A percentile compares a stretch with the other conserved stretches of the same genome.
phyloP scores from a whole-genome alignment of 2,329 filamentous ascomycete species.

The Neurospora sp. region DNA sequence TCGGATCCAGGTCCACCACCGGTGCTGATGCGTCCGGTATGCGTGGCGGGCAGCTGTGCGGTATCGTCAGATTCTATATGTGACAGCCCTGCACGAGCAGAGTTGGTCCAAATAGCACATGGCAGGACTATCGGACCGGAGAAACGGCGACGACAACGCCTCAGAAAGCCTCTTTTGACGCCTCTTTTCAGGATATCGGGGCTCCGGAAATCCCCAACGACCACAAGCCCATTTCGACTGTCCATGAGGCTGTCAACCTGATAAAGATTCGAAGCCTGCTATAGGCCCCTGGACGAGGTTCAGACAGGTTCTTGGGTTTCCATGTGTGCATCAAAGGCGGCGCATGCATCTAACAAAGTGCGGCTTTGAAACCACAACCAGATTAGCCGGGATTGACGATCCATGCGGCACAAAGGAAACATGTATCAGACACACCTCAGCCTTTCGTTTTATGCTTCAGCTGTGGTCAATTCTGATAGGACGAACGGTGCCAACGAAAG shows the following conservation, averaged over 20 bases:
- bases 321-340: not conserved
- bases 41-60: not conserved
- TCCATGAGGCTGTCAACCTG: not conserved
- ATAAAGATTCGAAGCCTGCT: not conserved
- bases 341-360: not conserved
- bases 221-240: not conserved
- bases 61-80: not conserved
- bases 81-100: not conserved
- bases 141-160: not conserved
- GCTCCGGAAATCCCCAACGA: not conserved
- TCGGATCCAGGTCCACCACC: not conserved
- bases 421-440: not conserved
- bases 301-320: not conserved
- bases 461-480: not conserved
- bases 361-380: not conserved
- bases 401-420: not conserved
- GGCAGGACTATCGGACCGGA: not conserved
- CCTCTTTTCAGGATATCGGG: not conserved
- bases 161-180: not conserved
- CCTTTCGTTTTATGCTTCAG: not conserved
- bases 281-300: not conserved
- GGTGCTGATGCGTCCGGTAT: not conserved
- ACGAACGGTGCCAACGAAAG: not conserved
- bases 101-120: too few species aligned
- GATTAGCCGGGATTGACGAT: not conserved